phyloP scores from a whole-genome alignment of 2,329 filamentous ascomycete species.

The Akanthomyces muscarius region DNA sequence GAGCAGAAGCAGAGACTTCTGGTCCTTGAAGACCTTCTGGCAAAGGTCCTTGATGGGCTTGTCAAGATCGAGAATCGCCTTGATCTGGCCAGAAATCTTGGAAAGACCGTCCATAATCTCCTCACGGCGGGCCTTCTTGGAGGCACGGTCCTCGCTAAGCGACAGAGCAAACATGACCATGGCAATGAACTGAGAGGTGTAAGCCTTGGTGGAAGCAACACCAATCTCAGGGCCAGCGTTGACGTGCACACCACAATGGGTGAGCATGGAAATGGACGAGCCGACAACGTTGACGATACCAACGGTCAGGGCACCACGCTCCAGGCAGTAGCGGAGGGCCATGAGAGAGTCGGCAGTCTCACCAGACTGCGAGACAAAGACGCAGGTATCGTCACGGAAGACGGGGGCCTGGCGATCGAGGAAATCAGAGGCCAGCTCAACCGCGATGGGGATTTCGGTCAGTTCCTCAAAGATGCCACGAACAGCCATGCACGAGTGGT shows the following conservation, averaged over 20 bases:
- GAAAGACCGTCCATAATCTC: constrained; percentile 94
- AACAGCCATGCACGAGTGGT: constrained; percentile 99
- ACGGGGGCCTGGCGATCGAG: constrained; percentile 93
- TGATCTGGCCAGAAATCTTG: constrained; percentile 87
- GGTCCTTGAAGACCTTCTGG: constrained; percentile 88
- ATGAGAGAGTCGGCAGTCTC: constrained; percentile 97
- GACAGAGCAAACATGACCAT: constrained; percentile 99
- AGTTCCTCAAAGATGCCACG: constrained; percentile 97
- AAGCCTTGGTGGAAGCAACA: constrained; percentile 98
- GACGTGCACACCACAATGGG: constrained; percentile 99
- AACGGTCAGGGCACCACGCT: constrained; percentile 94
- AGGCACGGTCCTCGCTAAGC: constrained; percentile 91
- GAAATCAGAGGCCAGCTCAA: constrained; percentile 97
- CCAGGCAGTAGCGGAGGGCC: constrained; percentile 95
- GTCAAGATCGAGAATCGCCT: constrained; percentile 84
- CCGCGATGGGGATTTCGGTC: constrained; percentile 94
- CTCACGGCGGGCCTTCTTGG: constrained; percentile 84
- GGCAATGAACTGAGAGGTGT: constrained; percentile 98
- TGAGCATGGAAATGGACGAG: constrained; percentile 96
- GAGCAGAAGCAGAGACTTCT: constrained; percentile 91
- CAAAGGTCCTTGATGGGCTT: constrained; percentile 93
- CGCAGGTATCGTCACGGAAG: constrained; percentile 98
- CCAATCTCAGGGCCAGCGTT: constrained; percentile 98
- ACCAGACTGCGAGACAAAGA: constrained; percentile 97
- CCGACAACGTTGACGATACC: constrained; percentile 98